phyloP scores from a whole-genome alignment of 768 basidiomycete species.

The Boletus rubropictus region DNA sequence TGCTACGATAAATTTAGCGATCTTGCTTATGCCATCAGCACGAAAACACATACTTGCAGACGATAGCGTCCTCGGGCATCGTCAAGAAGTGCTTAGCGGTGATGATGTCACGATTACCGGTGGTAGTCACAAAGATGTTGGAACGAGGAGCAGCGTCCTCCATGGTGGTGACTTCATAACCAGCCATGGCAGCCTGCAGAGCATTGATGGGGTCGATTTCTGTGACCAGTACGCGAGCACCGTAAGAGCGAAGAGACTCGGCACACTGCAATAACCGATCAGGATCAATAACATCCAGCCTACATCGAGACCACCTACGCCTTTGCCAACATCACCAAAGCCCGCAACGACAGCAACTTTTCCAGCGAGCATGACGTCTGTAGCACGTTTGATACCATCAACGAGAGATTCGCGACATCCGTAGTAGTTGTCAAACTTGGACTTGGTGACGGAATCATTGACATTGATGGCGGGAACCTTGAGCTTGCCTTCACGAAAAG shows the following conservation, averaged over 20 bases:
- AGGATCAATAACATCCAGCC: not conserved
- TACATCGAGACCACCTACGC: slow-evolving; percentile 52
- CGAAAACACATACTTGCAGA: slow-evolving; percentile 77
- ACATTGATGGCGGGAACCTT: slow-evolving; percentile 99
- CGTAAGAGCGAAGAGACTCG: slow-evolving; percentile 95
- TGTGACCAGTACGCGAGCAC: slow-evolving; percentile 91
- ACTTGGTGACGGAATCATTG: slow-evolving; percentile 99
- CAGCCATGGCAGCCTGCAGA: slow-evolving; percentile 99
- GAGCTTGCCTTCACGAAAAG: slow-evolving; percentile 91
- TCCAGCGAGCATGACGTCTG: slow-evolving; percentile 99
- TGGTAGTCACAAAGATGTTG: slow-evolving; percentile 97
- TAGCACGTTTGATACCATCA: slow-evolving; percentile 99
- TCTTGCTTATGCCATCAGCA: not conserved
- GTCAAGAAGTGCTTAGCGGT: slow-evolving; percentile 81
- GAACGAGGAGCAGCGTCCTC: slow-evolving; percentile 86
- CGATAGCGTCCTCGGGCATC: slow-evolving; percentile 98
- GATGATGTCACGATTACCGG: slow-evolving; percentile 98
- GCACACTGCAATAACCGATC: slow-evolving; percentile 64
- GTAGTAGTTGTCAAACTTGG: slow-evolving; percentile 98
- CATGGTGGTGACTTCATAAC: slow-evolving; percentile 98
- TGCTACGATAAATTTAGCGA: slow-evolving; percentile 39
- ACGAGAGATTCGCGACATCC: slow-evolving; percentile 99
- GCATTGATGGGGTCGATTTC: slow-evolving; percentile 99
- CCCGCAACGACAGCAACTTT: slow-evolving; percentile 99
- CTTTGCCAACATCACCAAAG: slow-evolving; percentile 98